Evolutionary conservation across 345 rosid species (phyloP).

Genomic region (Raphanus raphanistrum): DNA sequence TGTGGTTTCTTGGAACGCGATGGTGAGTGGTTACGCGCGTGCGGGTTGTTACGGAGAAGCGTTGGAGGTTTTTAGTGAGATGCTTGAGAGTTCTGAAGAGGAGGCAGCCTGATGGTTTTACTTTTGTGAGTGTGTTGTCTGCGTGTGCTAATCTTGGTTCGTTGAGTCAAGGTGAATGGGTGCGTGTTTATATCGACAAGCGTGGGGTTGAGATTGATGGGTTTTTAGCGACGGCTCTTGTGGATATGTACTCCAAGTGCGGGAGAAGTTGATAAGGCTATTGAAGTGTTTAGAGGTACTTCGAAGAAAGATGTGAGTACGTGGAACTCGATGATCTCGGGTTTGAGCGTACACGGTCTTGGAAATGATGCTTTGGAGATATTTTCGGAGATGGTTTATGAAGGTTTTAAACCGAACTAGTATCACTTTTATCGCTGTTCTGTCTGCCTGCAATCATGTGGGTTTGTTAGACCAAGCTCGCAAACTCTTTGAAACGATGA

Average conservation of each 20-base stretch:
- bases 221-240: conserved; percentile 52
- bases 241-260: conserved; percentile 60
- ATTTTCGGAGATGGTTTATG: conserved; percentile 53
- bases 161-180: conserved; percentile 50
- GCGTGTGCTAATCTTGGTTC: conserved; percentile 55
- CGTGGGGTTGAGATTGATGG: conserved; percentile 41
- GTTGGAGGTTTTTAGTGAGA: conserved; percentile 43
- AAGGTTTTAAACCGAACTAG: conserved; percentile 48
- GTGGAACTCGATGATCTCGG: conserved; percentile 56
- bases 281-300: conserved; percentile 44
- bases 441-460: conserved; percentile 60
- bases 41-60: conserved; percentile 38
- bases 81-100: conserved; percentile 37
- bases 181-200: conserved; percentile 45
- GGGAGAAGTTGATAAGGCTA: conserved; percentile 54
- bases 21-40: conserved; percentile 44
- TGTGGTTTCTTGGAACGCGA: conserved; percentile 52
- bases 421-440: conserved; percentile 43
- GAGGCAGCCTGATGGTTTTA: conserved; percentile 44
- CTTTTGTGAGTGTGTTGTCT: conserved; percentile 48
- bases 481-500: conserved; percentile 43
- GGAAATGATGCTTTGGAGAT: conserved; percentile 46
- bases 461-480: conserved; percentile 52
- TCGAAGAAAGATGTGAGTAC: conserved; percentile 45
- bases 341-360: conserved; percentile 49